Conservation (phyloP, 805 yeast genomes). For the Teunomyces atbi region DNA sequence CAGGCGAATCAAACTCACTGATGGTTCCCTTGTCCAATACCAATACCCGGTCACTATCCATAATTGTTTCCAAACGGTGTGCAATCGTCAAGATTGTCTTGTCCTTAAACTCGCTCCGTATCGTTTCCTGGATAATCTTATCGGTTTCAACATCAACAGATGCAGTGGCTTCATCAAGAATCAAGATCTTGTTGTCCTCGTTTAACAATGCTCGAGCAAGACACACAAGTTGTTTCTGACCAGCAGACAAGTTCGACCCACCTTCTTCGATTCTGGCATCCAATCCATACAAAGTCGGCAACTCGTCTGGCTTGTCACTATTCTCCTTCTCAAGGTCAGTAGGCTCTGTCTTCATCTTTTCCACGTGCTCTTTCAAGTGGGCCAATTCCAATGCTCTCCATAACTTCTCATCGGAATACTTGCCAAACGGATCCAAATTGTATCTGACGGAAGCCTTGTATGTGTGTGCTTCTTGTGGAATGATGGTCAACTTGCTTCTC, state of each 20-base stretch:
- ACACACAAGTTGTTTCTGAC: slow-evolving; percentile 62
- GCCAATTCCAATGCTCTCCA: slow-evolving; percentile 45
- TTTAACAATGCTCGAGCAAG: slow-evolving; percentile 74
- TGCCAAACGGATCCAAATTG: slow-evolving; percentile 41
- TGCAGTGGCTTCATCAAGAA: slow-evolving; percentile 85
- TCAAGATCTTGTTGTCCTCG: slow-evolving; percentile 54
- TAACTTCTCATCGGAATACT: slow-evolving; percentile 34
- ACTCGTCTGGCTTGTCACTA: slow-evolving; percentile 15
- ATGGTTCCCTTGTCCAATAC: slow-evolving; percentile 74
- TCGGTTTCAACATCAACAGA: slow-evolving; percentile 88
- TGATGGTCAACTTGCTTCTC: slow-evolving; percentile 41
- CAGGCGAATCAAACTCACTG: slow-evolving; percentile 75
- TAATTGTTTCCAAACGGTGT: slow-evolving; percentile 77
- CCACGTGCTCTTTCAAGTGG: slow-evolving; percentile 41
- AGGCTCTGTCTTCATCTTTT: slow-evolving; percentile 38
- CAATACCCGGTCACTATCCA: slow-evolving; percentile 77
- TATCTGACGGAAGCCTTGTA: slow-evolving; percentile 42
- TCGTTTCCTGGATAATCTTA: slow-evolving; percentile 71
- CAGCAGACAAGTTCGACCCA: slow-evolving; percentile 50
- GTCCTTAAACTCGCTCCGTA: slow-evolving; percentile 68
- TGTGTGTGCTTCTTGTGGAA: slow-evolving; percentile 47
- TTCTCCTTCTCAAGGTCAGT: slow-evolving; percentile 17
- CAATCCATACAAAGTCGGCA: slow-evolving; percentile 42
- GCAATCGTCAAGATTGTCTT: slow-evolving; percentile 84
- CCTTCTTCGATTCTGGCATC: slow-evolving; percentile 43